Percentiles rank a stretch among this genome's conserved stretches.
Evolutionary conservation across 805 yeast genomes (phyloP).

Genomic region (Geotrichum ghanense): DNA sequence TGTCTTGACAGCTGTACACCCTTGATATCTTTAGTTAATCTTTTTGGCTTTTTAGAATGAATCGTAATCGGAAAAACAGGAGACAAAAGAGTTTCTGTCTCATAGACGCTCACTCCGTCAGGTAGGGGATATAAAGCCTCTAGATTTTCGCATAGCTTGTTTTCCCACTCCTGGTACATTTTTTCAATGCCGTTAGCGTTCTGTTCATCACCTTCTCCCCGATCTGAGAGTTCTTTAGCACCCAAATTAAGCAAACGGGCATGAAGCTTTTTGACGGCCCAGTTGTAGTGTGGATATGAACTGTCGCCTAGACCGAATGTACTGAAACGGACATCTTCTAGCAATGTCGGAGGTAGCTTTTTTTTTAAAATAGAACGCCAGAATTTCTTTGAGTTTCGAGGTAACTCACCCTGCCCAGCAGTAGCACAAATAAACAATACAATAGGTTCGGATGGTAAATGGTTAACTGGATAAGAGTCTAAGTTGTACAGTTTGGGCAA

Average conservation of each 20-base stretch:
- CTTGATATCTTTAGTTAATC: conserved; percentile 23
- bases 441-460: conserved; percentile 34
- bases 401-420: conserved; percentile 92
- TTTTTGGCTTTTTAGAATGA: conserved; percentile 22
- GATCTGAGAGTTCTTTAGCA: conserved; percentile 51
- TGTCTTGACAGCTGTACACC: conserved; percentile 24
- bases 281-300: conserved; percentile 77
- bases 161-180: conserved; percentile 66
- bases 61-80: conserved; percentile 27
- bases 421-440: conserved; percentile 68
- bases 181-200: conserved; percentile 62
- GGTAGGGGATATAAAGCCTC: conserved; percentile 12
- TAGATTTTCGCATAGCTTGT: conserved; percentile 31
- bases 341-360: conserved; percentile 48
- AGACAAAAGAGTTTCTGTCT: conserved; percentile 28
- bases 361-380: conserved; percentile 65
- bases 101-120: conserved; percentile 19
- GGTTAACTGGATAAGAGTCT: conserved; percentile 44
- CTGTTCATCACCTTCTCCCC: conserved; percentile 88
- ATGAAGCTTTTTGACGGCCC: conserved; percentile 78
- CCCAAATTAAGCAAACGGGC: conserved; percentile 73
- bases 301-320: conserved; percentile 92
- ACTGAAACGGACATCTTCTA: conserved; percentile 52
- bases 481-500: conserved; percentile 38
- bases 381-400: conserved; percentile 59